Evolutionary conservation across 306 rosid species (phyloP).

Genomic region (Vigna trinervia): DNA sequence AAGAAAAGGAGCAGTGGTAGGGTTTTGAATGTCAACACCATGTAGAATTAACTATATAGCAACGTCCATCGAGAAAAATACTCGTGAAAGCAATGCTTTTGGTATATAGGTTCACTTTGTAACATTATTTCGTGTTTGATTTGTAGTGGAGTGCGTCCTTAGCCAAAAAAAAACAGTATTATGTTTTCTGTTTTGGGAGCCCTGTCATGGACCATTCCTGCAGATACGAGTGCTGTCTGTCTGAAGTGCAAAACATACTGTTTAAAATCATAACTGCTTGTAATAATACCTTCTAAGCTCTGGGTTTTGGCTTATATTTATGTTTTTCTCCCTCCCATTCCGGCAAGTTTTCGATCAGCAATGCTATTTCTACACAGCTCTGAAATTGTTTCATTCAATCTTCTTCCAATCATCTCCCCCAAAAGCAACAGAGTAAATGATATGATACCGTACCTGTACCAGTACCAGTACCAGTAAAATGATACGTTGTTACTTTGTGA

Average conservation of each 20-base stretch:
- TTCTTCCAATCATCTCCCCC: too few species aligned
- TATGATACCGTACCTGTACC: too few species aligned
- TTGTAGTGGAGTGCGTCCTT: not conserved
- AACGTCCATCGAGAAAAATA: constrained; percentile 10
- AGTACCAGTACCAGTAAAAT: too few species aligned
- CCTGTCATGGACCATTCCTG: too few species aligned
- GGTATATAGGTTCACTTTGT: not conserved
- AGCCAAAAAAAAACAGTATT: too few species aligned
- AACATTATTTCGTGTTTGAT: not conserved
- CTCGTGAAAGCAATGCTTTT: not conserved
- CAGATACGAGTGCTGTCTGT: not conserved
- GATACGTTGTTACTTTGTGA: too few species aligned
- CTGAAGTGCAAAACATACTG: not conserved
- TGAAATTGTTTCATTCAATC: not conserved
- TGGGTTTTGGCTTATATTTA: not conserved
- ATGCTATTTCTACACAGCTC: not conserved
- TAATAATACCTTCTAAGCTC: not conserved
- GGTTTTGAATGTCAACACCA: constrained; percentile 27
- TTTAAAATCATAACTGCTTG: too few species aligned
- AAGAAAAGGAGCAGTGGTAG: not conserved
- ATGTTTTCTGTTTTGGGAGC: too few species aligned
- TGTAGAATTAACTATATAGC: constrained; percentile 38
- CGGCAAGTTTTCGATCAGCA: not conserved
- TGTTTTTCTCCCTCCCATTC: not conserved
- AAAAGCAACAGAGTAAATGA: too few species aligned